Percentiles rank a stretch among this genome's conserved stretches.
Conservation (phyloP, 73 alveolate species). For the Blepharisma stoltei region DNA sequence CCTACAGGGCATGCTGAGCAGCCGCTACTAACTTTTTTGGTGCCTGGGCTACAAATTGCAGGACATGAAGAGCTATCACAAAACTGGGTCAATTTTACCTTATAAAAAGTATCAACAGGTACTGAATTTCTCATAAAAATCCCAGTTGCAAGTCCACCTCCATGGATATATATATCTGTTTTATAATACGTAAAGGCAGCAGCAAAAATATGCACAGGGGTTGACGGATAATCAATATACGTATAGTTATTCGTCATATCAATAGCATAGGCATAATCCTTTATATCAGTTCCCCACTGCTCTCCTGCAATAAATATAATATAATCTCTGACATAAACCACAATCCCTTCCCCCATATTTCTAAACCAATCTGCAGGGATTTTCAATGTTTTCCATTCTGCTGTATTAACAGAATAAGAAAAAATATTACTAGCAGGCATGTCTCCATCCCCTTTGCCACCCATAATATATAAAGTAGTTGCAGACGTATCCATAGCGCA, state of each 20-base stretch:
- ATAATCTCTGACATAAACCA: background rate
- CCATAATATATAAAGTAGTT: background rate
- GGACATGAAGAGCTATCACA: background rate
- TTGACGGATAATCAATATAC: background rate
- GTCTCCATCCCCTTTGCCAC: background rate
- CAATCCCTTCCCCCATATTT: background rate
- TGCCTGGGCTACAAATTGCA: background rate
- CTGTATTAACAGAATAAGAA: background rate
- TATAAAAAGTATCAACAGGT: background rate
- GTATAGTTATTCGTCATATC: background rate
- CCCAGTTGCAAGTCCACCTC: background rate
- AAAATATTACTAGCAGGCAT: background rate
- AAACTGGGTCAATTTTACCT: background rate
- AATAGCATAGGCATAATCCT: background rate
- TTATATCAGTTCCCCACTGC: background rate
- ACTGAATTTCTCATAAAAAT: too few species aligned
- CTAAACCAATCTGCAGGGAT: background rate
- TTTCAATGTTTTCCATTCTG: background rate
- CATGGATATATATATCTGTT: background rate
- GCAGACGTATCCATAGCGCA: background rate
- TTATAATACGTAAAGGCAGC: background rate
- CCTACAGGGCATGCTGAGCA: slow-evolving; percentile 5
- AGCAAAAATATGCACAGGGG: background rate
- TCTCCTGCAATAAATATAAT: background rate
- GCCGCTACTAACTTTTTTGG: background rate